Evolutionary conservation across 108 stramenopile species (phyloP).

Genomic region (Schizochytrium sp.): DNA sequence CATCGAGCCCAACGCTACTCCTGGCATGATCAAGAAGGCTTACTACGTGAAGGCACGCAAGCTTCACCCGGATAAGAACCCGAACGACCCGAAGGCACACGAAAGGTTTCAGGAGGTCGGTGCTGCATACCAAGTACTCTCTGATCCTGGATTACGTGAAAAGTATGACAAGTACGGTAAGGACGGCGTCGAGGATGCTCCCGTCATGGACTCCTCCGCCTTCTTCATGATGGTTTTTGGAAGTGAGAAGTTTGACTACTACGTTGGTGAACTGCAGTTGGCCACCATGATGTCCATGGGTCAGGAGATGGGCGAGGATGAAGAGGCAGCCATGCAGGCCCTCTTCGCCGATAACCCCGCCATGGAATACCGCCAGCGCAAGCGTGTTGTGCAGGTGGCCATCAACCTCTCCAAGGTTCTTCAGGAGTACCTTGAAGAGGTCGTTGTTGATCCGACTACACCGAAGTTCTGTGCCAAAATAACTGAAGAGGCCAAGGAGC

Average conservation of each 20-base stretch:
- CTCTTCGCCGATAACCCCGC: conserved; percentile 15
- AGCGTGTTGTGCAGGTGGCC: neutral
- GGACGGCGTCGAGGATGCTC: conserved; percentile 62
- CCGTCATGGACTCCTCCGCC: conserved; percentile 60
- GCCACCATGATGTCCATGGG: conserved; percentile 34
- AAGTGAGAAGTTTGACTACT: conserved; percentile 64
- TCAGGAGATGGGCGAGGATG: conserved; percentile 9
- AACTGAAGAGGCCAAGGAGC: conserved; percentile 47
- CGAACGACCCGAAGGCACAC: conserved; percentile 65
- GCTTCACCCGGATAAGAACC: conserved; percentile 87
- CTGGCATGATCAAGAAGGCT: conserved; percentile 87
- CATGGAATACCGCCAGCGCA: conserved; percentile 50
- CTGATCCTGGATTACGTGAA: conserved; percentile 47
- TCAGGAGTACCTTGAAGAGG: conserved; percentile 33
- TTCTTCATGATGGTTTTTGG: conserved; percentile 71
- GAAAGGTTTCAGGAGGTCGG: conserved; percentile 68
- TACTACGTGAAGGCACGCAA: conserved; percentile 90
- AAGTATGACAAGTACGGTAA: conserved; percentile 67
- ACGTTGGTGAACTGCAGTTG: conserved; percentile 67
- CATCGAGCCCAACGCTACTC: conserved; percentile 80
- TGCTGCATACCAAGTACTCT: conserved; percentile 69
- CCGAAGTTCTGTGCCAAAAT: conserved; percentile 39
- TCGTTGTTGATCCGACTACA: neutral
- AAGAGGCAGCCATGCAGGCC: neutral
- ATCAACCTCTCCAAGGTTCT: conserved; percentile 8